Conservation (phyloP, 208 protist genomes). For the Crithidia bombi region DNA sequence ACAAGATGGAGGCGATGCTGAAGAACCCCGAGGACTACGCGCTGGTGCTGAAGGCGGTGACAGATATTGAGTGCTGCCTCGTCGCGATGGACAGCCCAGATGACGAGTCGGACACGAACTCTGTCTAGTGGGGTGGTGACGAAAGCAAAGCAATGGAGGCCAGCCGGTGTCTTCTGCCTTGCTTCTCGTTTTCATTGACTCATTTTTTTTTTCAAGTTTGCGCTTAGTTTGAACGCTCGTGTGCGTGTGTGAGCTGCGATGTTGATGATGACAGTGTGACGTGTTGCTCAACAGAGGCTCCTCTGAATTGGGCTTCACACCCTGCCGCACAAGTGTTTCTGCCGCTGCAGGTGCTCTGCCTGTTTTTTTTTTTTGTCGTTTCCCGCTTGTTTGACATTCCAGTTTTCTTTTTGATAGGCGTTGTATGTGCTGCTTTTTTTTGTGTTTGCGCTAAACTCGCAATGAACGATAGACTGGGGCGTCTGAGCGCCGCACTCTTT, state of each 20-base stretch:
- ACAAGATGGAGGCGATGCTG: slow-evolving; percentile 49
- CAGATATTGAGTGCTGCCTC: slow-evolving; percentile 86
- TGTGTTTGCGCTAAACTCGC: slow-evolving; percentile 1
- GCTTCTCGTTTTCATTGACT: background rate
- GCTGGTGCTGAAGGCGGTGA: slow-evolving; percentile 84
- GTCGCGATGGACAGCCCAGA: slow-evolving; percentile 63
- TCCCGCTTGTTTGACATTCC: no score
- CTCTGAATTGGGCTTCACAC: no score
- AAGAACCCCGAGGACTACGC: slow-evolving; percentile 85
- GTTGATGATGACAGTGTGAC: no score
- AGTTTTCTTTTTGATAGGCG: no score
- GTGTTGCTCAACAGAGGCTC: no score
- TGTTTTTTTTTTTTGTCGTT: no score
- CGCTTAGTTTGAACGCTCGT: no score
- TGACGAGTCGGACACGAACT: slow-evolving; percentile 24
- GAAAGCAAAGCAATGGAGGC: background rate
- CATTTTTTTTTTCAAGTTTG: slow-evolving; percentile 4
- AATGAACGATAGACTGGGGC: background rate
- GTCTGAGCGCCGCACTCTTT: background rate
- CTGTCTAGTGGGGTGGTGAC: background rate
- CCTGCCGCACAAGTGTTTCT: no score
- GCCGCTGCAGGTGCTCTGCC: no score
- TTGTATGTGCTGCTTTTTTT: slow-evolving; percentile 11
- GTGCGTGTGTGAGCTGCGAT: no score
- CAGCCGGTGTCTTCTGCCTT: background rate